Conservation (phyloP, 2,329 filamentous ascomycete genomes). For the Fonsecaea monophora region DNA sequence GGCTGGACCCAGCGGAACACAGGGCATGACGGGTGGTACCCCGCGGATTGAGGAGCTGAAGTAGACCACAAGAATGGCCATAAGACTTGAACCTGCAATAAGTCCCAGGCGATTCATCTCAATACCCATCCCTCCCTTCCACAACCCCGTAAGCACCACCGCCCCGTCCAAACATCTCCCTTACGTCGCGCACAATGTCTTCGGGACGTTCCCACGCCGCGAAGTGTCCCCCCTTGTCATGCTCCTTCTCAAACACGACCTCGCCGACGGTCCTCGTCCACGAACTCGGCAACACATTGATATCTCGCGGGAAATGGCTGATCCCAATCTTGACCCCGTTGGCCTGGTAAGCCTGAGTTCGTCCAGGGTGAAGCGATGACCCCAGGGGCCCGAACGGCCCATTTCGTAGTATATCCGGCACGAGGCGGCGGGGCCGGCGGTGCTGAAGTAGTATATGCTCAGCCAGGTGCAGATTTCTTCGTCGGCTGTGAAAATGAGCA, state of each 20-base stretch:
- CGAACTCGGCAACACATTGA: conserved; percentile 56
- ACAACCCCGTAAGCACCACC: conserved; percentile 48
- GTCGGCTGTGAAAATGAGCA: conserved; percentile 51
- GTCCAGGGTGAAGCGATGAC: conserved; percentile 21
- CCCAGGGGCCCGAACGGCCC: conserved; percentile 46
- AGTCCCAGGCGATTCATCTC: not conserved
- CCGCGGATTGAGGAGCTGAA: conserved; percentile 12
- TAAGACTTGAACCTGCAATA: not conserved
- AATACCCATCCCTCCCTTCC: conserved; percentile 47
- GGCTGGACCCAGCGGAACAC: conserved; percentile 27
- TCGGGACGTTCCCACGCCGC: conserved; percentile 60
- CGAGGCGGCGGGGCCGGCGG: conserved; percentile 70
- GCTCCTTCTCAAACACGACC: conserved; percentile 55
- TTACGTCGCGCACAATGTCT: conserved; percentile 54
- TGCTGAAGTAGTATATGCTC: conserved; percentile 72
- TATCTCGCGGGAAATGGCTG: conserved; percentile 60
- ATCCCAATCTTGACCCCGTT: conserved; percentile 60
- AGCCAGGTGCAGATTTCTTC: conserved; percentile 80
- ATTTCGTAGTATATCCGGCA: conserved; percentile 73
- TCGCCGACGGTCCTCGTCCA: conserved; percentile 60
- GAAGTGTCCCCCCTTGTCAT: conserved; percentile 60
- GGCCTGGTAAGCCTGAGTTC: conserved; percentile 47
- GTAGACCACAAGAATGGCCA: not conserved
- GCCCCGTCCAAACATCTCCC: conserved; percentile 56
- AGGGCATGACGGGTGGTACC: conserved; percentile 1